A percentile compares a stretch with the other conserved stretches of the same genome.
Conservation (phyloP, 2,329 filamentous ascomycete species). For the Domatiomyces catenatus region DNA sequence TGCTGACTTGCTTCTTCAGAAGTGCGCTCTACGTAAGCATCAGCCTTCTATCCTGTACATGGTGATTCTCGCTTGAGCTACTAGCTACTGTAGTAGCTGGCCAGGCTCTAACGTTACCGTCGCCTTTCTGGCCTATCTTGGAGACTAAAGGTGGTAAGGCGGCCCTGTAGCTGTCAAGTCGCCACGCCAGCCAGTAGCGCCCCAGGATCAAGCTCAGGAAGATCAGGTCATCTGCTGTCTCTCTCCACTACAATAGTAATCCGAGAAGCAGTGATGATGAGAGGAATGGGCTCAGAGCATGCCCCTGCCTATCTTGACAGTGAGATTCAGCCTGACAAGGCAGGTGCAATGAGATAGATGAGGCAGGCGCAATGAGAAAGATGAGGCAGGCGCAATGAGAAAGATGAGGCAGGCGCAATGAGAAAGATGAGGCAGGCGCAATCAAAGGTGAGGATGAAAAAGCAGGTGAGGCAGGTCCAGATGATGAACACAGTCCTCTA, state of each 20-base stretch:
- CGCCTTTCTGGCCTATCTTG: background rate
- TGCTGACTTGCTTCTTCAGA: background rate
- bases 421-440: background rate
- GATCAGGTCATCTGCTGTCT: background rate
- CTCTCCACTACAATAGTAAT: background rate
- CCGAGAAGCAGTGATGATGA: too few species aligned
- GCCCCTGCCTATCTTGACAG: too few species aligned
- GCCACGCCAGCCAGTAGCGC: background rate
- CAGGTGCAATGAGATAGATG: background rate
- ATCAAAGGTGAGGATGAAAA: background rate
- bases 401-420: background rate
- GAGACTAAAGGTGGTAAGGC: background rate
- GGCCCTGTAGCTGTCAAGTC: background rate
- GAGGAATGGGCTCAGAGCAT: too few species aligned
- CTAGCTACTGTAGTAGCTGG: too few species aligned
- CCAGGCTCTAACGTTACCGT: background rate
- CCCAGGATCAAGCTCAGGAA: too few species aligned
- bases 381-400: background rate
- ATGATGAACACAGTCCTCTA: background rate
- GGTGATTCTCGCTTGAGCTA: background rate
- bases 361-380: background rate
- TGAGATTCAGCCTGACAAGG: too few species aligned
- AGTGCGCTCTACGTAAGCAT: too few species aligned
- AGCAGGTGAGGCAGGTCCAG: too few species aligned
- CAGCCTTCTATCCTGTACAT: background rate